Base-by-base conservation (phyloP, 306 rosid species). In the Canavalia gladiata region DNA sequence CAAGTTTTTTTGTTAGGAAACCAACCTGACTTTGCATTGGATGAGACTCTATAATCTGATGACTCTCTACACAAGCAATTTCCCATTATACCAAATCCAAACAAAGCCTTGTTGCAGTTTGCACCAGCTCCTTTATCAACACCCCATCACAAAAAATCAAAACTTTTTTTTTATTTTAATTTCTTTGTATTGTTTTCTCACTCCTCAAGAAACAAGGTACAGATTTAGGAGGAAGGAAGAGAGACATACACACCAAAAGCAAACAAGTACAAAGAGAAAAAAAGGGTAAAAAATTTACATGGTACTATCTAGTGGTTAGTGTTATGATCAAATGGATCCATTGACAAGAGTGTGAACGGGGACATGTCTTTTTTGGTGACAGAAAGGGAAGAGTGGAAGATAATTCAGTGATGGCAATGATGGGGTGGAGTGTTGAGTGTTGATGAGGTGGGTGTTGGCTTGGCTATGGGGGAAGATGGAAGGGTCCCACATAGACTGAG, bases 1-100 rank as follows among this genome's bases (percentile, higher is more conserved):
- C 1, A 11, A 55, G 59, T 10, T 57, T 78, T 72, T 43, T 60
- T 25, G 6, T 34, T 25, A 4, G 18, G 18, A 74, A 79, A 76
- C 88, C 77, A 83, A 96, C 98, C 99, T 87, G 98, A 80, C 82
- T 96, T 96, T 72, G 89, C 94, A 87, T 95, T 95, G 83, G 94
- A 88, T 35, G 99, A 91, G 55, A 95, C 95, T 87, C 93, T 86
- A 89, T 89, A 86, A 83, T 87, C 90, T 28, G 94, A 86, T 59
- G 97, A 87, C 51, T 92, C 88, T 85, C 89, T 86, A 75, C 59
- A 93, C 87, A 89, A 92, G 86, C 98, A 96, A 79, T 96, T 96
- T 13, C 99, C 99, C 99, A 93, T 96, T 79, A 49, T 74, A 46
- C 28, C 76, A 85, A 84, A 81, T 55, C 68, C 76, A 85, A 81